Base-by-base conservation (phyloP, 768 basidiomycete genomes). In the Artomyces pyxidatus region DNA sequence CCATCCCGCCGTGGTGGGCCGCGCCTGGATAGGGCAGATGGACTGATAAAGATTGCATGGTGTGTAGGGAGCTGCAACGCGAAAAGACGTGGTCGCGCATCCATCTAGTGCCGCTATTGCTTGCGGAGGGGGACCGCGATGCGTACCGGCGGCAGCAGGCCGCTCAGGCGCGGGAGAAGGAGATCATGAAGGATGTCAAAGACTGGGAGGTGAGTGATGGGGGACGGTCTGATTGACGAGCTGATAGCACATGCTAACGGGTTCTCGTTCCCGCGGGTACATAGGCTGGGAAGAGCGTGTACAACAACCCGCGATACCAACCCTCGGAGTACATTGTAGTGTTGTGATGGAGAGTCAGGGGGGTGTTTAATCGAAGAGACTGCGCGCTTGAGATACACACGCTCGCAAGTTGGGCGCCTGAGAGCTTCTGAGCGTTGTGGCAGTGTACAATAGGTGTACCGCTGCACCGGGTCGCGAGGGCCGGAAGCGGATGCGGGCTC, bases 61-160 rank as follows among this genome's bases (percentile, higher is more conserved):
- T 22, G 5, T 12, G 22, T 73, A 98, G 95, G 68, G 95, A 99
- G 71, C 75, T 98, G 37, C 74, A 86, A 64, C 78, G 95, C 55
- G 95, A 99, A 72, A 85, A 87, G 68, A 81, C 82, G 29, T 97
- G 95, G 95, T 88, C 93, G 50, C 81, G 95, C 55, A 92, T 99
- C 62, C 83, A 98, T 71, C 78, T 96, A 28, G 84, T 93, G 27
- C 96, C 95, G 9, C 65, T 97, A 49, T 75, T 99, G 40, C 74
- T 94, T 58, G 95, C 95, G 32, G 95, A 99, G 65, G 83, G 83
- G 4, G 95, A 99, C 71, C 85, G 96, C 48, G 91, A 94, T 65
- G 73, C 76, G 48, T 92, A 88, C 71, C 76, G 90, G 52, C 79
- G 89, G 32, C 70, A 83, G 60, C 78, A 83, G 61, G 91, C 88